Percentiles rank a stretch among this genome's conserved stretches.
phyloP scores from a whole-genome alignment of 164 flowering plant genomes.

The Chimonanthus salicifolius region DNA sequence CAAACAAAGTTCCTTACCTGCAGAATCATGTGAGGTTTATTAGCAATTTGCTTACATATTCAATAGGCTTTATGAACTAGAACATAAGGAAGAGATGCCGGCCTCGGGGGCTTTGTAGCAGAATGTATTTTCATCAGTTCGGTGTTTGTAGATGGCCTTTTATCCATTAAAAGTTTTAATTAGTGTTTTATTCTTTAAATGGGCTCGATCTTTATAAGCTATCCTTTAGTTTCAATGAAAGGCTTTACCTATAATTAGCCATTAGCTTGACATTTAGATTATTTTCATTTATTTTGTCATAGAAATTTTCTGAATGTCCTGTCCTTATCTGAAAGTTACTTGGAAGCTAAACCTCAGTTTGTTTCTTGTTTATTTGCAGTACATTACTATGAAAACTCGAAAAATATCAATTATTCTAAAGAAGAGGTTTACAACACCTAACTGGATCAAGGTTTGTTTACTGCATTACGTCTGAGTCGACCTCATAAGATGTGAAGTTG shows the following conservation, averaged over 20 bases:
- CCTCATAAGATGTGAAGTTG: too few species aligned
- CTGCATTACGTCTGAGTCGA: too few species aligned
- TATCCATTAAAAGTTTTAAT: neutral
- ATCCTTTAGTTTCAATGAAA: neutral
- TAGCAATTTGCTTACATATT: neutral
- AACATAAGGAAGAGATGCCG: too few species aligned
- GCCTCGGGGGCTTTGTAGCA: too few species aligned
- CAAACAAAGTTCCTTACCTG: neutral
- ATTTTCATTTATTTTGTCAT: neutral
- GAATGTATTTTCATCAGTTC: neutral
- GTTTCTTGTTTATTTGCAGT: constrained; percentile 42
- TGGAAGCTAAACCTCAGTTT: neutral
- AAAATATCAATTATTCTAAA: constrained; percentile 71
- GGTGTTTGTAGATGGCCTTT: neutral
- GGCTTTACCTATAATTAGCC: neutral
- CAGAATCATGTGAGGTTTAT: too few species aligned
- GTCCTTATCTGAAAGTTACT: constrained; percentile 2
- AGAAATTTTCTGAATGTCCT: neutral
- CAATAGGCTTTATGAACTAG: neutral
- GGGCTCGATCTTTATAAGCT: neutral
- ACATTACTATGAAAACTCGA: constrained; percentile 73
- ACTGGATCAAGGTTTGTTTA: constrained; percentile 85
- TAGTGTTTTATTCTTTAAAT: neutral
- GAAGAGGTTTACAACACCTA: constrained; percentile 90
- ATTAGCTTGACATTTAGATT: neutral